Evolutionary conservation across 352 stramenopile genomes (phyloP).

Genomic region (Plasmopara halstedii): DNA sequence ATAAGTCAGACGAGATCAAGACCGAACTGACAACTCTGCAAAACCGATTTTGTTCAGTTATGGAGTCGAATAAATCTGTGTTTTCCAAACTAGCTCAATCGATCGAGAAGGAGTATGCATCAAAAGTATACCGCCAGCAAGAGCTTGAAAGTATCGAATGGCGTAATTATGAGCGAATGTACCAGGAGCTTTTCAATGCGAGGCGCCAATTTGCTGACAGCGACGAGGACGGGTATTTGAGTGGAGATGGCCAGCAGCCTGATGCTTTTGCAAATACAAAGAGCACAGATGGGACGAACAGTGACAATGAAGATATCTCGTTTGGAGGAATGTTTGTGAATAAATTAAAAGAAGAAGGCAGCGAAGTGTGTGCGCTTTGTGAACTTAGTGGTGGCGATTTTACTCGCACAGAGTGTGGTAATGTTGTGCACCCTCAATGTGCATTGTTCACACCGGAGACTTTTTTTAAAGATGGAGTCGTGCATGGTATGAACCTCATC

Average conservation of each 20-base stretch:
- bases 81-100: conserved; percentile 30
- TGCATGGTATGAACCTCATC: conserved; percentile 51
- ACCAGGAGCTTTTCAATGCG: conserved; percentile 38
- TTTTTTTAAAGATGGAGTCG: conserved; percentile 65
- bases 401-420: conserved; percentile 48
- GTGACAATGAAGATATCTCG: conserved; percentile 47
- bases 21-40: conserved; percentile 42
- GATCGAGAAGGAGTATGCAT: conserved; percentile 39
- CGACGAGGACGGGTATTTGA: conserved; percentile 24
- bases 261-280: conserved; percentile 5
- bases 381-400: conserved; percentile 73
- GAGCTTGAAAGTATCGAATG: conserved; percentile 41
- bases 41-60: conserved; percentile 33
- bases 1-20: conserved; percentile 38
- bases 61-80: conserved; percentile 31
- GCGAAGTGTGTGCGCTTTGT: conserved; percentile 63
- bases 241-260: background rate
- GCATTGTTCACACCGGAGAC: conserved; percentile 82
- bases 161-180: conserved; percentile 67
- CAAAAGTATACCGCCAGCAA: conserved; percentile 39
- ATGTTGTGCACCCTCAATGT: conserved; percentile 68
- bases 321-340: conserved; percentile 75
- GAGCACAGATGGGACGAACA: conserved; percentile 17
- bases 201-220: conserved; percentile 47
- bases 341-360: conserved; percentile 61